These are phyloP conservation scores for Lophiotrema nucula DNA, from an alignment of 495 filamentous ascomycete species.

Conservation along the genomic window DNA sequence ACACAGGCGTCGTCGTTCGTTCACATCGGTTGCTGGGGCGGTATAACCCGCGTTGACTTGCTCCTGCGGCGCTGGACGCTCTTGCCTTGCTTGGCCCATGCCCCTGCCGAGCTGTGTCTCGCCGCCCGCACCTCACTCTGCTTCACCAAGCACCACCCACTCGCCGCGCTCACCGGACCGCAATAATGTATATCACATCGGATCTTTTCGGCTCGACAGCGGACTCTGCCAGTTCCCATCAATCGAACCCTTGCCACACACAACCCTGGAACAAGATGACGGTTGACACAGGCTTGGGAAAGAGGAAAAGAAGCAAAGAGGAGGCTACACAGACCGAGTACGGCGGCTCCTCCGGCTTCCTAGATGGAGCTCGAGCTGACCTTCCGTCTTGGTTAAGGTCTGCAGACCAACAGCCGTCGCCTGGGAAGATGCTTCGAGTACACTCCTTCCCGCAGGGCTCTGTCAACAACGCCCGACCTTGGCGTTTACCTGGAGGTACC, in stretches of 20 bases:
- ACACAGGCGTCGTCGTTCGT: no score
- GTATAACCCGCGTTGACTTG: no score
- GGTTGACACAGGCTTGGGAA: constrained; percentile 13
- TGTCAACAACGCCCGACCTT: not conserved
- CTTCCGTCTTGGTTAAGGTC: no score
- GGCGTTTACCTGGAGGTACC: not conserved
- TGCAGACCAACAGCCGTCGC: no score
- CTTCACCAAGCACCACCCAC: not conserved
- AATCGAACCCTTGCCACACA: not conserved
- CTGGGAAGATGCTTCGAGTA: no score
- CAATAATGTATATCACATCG: constrained; percentile 30
- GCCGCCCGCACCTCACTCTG: not conserved
- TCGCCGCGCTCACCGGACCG: not conserved
- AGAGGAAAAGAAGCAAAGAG: constrained; percentile 24
- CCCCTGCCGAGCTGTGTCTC: not conserved
- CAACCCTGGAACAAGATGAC: not conserved
- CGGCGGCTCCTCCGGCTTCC: no score
- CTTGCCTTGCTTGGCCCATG: no score
- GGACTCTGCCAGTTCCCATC: not conserved
- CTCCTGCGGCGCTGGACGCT: no score
- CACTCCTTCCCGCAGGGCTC: not conserved
- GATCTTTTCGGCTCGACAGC: constrained; percentile 21
- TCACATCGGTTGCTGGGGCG: no score
- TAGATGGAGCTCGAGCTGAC: no score
- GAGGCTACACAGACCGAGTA: no score